These are phyloP conservation scores for Berberis vulgaris DNA, from an alignment of 164 flowering plant species.

Conservation along the genomic window DNA sequence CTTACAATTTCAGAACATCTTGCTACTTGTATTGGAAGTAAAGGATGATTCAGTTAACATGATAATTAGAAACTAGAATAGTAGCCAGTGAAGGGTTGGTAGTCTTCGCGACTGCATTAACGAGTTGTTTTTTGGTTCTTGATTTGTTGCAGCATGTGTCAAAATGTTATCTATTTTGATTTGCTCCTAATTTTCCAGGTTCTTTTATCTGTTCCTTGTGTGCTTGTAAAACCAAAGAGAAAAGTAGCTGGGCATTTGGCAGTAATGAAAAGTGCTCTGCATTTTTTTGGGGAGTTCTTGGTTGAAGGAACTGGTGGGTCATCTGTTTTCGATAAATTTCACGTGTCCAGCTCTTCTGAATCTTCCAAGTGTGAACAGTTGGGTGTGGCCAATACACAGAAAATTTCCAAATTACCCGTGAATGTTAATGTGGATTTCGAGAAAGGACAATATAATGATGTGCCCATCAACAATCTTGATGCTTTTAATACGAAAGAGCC, in stretches of 20 bases:
- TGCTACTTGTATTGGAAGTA: too few species aligned
- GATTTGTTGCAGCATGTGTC: too few species aligned
- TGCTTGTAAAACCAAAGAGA: conserved; percentile 86
- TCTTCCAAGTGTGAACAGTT: conserved; percentile 32
- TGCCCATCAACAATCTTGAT: conserved; percentile 20
- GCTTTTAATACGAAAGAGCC: conserved; percentile 25
- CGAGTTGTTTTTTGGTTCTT: too few species aligned
- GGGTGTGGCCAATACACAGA: conserved; percentile 34
- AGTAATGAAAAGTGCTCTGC: conserved; percentile 64
- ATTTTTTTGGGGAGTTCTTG: conserved; percentile 80
- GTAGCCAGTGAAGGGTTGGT: too few species aligned
- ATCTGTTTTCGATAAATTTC: conserved; percentile 53
- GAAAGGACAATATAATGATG: conserved; percentile 32
- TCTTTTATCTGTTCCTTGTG: conserved; percentile 63
- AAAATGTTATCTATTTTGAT: neutral
- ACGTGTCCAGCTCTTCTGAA: conserved; percentile 29
- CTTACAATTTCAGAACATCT: too few species aligned
- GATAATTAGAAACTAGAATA: too few species aligned
- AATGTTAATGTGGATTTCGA: conserved; percentile 30
- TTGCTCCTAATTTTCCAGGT: conserved; percentile 47
- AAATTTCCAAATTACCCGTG: conserved; percentile 32
- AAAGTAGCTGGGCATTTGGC: conserved; percentile 86
- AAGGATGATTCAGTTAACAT: too few species aligned
- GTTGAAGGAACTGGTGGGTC: conserved; percentile 98
- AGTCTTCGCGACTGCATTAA: too few species aligned